Evolutionary conservation across 345 rosid genomes (phyloP).

Genomic region (Acer negundo): DNA sequence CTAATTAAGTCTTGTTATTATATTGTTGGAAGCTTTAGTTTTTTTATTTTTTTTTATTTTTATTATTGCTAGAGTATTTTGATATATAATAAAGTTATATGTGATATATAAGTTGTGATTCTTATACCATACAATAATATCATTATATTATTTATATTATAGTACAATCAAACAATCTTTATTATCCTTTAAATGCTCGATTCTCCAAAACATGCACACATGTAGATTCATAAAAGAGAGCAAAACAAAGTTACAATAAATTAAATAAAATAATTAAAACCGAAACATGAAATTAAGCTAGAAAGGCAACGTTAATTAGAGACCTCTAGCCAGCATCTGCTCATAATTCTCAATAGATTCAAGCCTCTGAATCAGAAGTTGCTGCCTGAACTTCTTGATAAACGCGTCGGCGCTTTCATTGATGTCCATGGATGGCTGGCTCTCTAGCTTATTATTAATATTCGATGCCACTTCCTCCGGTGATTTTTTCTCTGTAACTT

Average conservation of each 20-base stretch:
- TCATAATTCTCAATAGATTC: slow-evolving; percentile 72
- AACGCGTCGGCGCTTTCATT: slow-evolving; percentile 78
- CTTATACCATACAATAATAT: neutral
- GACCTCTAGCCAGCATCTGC: slow-evolving; percentile 57
- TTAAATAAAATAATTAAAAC: neutral
- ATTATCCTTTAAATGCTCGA: neutral
- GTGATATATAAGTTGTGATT: too few species aligned
- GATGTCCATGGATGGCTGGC: slow-evolving; percentile 60
- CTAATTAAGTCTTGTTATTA: neutral
- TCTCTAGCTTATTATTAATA: slow-evolving; percentile 39
- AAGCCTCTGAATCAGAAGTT: slow-evolving; percentile 70
- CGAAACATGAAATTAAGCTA: neutral
- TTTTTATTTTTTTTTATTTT: too few species aligned
- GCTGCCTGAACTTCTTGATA: slow-evolving; percentile 66
- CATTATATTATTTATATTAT: neutral
- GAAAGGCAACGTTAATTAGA: slow-evolving; percentile 16
- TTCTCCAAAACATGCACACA: neutral
- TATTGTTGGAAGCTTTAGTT: neutral
- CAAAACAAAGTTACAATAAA: neutral
- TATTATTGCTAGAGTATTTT: too few species aligned
- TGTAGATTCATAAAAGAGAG: neutral
- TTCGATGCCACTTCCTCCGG: neutral
- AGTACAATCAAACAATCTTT: neutral
- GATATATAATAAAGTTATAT: too few species aligned
- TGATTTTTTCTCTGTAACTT: neutral